These are phyloP conservation scores for Wilhelminamyces savonicus DNA, from an alignment of 805 yeast species.

Conservation along the genomic window DNA sequence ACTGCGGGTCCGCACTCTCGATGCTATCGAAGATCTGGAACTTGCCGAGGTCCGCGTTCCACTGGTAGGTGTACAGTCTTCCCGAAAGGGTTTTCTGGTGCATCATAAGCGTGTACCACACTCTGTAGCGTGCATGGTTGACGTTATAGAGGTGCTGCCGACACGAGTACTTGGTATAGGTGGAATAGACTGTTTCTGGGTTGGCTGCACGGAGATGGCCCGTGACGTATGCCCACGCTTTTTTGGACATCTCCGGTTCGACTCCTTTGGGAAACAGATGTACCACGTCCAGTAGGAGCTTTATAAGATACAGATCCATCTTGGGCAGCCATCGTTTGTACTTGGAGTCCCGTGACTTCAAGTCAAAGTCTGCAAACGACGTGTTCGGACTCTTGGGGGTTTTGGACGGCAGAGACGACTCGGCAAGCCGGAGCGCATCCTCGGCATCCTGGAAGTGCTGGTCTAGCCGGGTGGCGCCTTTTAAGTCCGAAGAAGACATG, in stretches of 20 bases:
- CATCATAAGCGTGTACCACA: constrained; percentile 28
- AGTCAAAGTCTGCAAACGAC: constrained; percentile 21
- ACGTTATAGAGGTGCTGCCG: constrained; percentile 33
- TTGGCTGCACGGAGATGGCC: constrained; percentile 30
- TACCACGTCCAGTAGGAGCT: constrained; percentile 28
- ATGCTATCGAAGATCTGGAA: constrained; percentile 27
- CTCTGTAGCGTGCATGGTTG: constrained; percentile 28
- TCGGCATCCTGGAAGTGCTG: constrained; percentile 10
- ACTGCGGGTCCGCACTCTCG: too few relatives aligned
- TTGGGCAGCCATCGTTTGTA: constrained; percentile 33
- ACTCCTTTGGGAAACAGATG: constrained; percentile 27
- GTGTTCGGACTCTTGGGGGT: constrained; percentile 7
- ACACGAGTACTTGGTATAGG: constrained; percentile 34
- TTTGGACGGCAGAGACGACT: constrained; percentile 8
- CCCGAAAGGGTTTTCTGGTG: constrained; percentile 17
- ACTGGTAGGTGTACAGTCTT: constrained; percentile 22
- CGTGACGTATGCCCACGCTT: constrained; percentile 32
- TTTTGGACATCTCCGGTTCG: constrained; percentile 27
- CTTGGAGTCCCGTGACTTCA: constrained; percentile 29
- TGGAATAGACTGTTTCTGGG: constrained; percentile 34
- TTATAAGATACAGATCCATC: constrained; percentile 29
- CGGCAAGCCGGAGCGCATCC: constrained; percentile 16
- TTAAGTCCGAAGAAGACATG: background rate
- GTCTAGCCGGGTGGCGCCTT: background rate
- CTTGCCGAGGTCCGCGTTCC: constrained; percentile 30